These are phyloP conservation scores for Trametes versicolor DNA, from an alignment of 1,284 basidiomycete species.

Conservation along the genomic window DNA sequence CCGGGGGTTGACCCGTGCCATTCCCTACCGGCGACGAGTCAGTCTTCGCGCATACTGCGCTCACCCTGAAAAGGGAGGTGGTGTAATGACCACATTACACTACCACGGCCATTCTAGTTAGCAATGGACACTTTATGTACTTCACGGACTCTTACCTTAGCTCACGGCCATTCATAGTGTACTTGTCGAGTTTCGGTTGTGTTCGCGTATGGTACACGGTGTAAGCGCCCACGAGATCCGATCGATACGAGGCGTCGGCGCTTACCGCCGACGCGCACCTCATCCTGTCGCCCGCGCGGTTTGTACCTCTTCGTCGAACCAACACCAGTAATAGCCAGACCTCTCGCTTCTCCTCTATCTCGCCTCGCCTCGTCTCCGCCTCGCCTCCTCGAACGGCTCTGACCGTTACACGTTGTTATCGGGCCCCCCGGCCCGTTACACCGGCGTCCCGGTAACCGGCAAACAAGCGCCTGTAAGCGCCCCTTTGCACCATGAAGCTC, in stretches of 20 bases:
- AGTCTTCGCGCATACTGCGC: constrained; percentile 8
- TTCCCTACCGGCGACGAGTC: background rate
- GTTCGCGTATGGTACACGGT: constrained; percentile 6
- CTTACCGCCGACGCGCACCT: constrained; percentile 9
- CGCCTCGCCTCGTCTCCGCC: constrained; percentile 3
- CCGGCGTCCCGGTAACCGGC: too few relatives aligned
- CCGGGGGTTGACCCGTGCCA: too few relatives aligned
- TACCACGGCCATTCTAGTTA: constrained; percentile 11
- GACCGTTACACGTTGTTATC: constrained; percentile 5
- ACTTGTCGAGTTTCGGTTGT: background rate
- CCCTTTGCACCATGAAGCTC: too few relatives aligned
- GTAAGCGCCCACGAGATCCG: constrained; percentile 7
- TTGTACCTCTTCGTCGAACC: constrained; percentile 9
- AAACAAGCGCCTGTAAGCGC: too few relatives aligned
- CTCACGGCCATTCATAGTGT: constrained; percentile 6
- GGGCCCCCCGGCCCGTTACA: too few relatives aligned
- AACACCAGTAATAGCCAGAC: constrained; percentile 8
- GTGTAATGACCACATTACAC: constrained; percentile 12
- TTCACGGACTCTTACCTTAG: background rate
- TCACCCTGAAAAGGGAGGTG: constrained; percentile 13
- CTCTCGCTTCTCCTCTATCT: background rate
- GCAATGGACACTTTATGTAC: constrained; percentile 7
- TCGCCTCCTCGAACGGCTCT: background rate
- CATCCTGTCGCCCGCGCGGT: constrained; percentile 10
- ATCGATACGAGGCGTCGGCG: constrained; percentile 8